These are phyloP conservation scores for Mrakia blollopis DNA, from an alignment of 768 basidiomycete genomes.

Conservation along the genomic window DNA sequence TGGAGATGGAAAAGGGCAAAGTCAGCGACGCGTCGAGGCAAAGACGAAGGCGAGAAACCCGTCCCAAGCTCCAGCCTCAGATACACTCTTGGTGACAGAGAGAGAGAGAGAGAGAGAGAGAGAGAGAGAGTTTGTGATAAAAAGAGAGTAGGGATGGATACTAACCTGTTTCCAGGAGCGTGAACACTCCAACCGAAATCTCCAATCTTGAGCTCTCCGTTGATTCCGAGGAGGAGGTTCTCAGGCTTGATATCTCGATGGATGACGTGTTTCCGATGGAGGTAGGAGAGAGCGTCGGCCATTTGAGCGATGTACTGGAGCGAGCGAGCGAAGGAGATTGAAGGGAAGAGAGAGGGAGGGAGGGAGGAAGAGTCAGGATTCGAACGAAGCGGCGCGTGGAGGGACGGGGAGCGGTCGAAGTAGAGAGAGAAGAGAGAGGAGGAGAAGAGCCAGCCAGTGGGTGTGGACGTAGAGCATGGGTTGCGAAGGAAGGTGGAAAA, in stretches of 20 bases:
- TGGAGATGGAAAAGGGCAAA: too few relatives aligned
- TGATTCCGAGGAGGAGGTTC: conserved; percentile 71
- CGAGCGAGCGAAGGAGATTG: not conserved
- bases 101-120: too few relatives aligned
- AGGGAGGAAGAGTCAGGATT: not conserved
- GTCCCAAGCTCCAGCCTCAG: too few relatives aligned
- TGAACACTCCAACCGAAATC: conserved; percentile 99
- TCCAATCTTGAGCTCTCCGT: conserved; percentile 94
- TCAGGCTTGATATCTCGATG: conserved; percentile 99
- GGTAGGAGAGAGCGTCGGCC: conserved; percentile 88
- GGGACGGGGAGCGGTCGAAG: not conserved
- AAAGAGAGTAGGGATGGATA: not conserved
- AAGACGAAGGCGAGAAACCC: not conserved
- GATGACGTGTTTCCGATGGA: conserved; percentile 94
- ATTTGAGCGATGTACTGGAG: conserved; percentile 88
- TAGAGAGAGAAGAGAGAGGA: not conserved
- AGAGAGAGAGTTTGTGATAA: conserved; percentile 1
- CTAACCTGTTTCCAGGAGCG: conserved; percentile 72
- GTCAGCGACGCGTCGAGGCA: not conserved
- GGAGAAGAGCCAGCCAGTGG: not conserved
- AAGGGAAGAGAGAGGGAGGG: too few relatives aligned
- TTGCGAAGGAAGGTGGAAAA: not conserved
- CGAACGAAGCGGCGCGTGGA: not conserved
- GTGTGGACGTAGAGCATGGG: too few relatives aligned
- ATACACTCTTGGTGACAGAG: too few relatives aligned